Evolutionary conservation across 768 basidiomycete species (phyloP).

Genomic region (Exidia glandulosa): DNA sequence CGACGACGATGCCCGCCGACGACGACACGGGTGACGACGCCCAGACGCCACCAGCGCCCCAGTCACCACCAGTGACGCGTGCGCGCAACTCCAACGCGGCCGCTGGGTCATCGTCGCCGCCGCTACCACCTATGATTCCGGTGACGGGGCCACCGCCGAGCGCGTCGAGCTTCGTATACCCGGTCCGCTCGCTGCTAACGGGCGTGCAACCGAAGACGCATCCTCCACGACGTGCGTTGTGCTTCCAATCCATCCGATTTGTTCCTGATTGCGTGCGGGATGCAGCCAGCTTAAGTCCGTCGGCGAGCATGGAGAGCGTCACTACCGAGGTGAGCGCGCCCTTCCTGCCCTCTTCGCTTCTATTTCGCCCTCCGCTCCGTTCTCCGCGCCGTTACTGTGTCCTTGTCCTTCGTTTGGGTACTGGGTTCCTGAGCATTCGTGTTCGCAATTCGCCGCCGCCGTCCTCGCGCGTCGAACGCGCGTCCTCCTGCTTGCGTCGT

Average conservation of each 20-base stretch:
- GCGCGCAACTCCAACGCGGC: too few species aligned
- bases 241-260: not conserved
- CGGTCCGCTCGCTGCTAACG: conserved; percentile 23
- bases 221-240: too few species aligned
- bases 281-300: not conserved
- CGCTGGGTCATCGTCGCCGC: not conserved
- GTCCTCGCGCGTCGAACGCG: too few species aligned
- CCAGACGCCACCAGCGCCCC: too few species aligned
- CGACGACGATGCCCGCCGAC: too few species aligned
- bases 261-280: not conserved
- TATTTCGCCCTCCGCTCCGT: not conserved
- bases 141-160: not conserved
- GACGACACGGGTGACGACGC: too few species aligned
- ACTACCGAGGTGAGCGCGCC: not conserved
- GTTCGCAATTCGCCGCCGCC: too few species aligned
- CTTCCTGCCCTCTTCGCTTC: not conserved
- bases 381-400: not conserved
- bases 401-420: too few species aligned
- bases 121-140: not conserved
- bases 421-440: too few species aligned
- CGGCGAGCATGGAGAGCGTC: not conserved
- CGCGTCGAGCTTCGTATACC: conserved; percentile 15
- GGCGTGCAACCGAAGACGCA: conserved; percentile 15
- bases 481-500: too few species aligned
- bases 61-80: too few species aligned